These are phyloP conservation scores for Aaosphaeria arxii DNA, from an alignment of 2,329 filamentous ascomycete species.

Conservation along the genomic window DNA sequence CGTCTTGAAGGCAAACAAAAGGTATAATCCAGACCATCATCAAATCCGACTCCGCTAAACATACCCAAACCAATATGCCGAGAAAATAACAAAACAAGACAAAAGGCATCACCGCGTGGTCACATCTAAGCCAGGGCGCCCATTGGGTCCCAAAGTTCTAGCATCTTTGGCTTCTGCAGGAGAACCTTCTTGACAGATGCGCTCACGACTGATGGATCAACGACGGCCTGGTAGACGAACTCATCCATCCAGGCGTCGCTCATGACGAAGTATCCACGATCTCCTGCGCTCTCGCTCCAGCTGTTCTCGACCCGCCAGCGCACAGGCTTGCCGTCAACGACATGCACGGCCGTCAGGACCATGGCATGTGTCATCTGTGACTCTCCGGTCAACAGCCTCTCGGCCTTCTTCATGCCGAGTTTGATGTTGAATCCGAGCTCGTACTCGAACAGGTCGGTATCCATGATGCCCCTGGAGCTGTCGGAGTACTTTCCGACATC, in stretches of 20 bases:
- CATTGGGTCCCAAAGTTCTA: conserved; percentile 73
- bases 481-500: conserved; percentile 85
- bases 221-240: conserved; percentile 83
- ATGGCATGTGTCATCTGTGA: conserved; percentile 88
- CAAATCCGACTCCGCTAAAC: too few species aligned
- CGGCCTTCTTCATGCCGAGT: conserved; percentile 71
- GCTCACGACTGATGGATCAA: conserved; percentile 62
- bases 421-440: conserved; percentile 78
- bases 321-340: conserved; percentile 64
- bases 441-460: conserved; percentile 73
- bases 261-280: conserved; percentile 88
- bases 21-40: too few species aligned
- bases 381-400: conserved; percentile 71
- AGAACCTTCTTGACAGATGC: conserved; percentile 68
- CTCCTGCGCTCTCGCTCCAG: conserved; percentile 69
- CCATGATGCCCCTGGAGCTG: conserved; percentile 69
- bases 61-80: too few species aligned
- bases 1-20: too few species aligned
- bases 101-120: too few species aligned
- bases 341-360: conserved; percentile 83
- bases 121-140: conserved; percentile 58
- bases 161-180: conserved; percentile 64
- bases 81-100: too few species aligned
- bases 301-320: conserved; percentile 87
- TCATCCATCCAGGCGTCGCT: conserved; percentile 63